Evolutionary conservation across 192 early-diverging fungal genomes (phyloP), one percentile per base, ranked within the genome.

Genomic region (Spizellomyces punctatus): DNA sequence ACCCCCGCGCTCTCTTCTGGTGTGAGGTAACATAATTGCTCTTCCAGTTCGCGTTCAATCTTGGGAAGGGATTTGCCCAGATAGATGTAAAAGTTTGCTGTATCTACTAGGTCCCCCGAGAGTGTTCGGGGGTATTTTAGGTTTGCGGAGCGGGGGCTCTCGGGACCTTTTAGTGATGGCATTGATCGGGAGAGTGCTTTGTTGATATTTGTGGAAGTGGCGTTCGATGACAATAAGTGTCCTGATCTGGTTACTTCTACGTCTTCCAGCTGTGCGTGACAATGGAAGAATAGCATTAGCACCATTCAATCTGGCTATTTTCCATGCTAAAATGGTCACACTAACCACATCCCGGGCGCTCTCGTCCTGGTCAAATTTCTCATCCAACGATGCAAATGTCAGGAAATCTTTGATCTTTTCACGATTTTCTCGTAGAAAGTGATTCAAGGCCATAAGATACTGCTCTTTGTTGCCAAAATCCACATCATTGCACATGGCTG

Each of bases 381-480:
- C 50, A 54, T 54, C 50, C 8, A 64, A 22, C 62, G 49, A 54
- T 61, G 75, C 75, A 62, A 69, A 76, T 0, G 58, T 46, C n/a
- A 79, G n/a, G 71, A 76, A 86, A 44, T 81, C 76, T 52, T 82
- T 82, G 44, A 87, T 73, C 17, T 66, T 68, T 17, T 67, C 63
- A n/a, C 83, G 74, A 52, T 82, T 69, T 55, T 75, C 72, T 43
- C 81, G 74, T 65, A 88, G 64, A 61, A 85, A 83, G 5, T 46
- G 63, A 77, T 88, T 88, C 41, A 84, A 69, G 45, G 77, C 71
- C 67, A 75, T 79, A 68, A 88, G 67, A 64, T 81, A 85, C 27
- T 58, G 64, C 60, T 88, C 86, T 71, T 88, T 88, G 66, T 78
- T 71, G 3, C 86, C 86, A 77, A 88, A 88, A 67, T 88, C 84